Evolutionary conservation across 2,329 filamentous ascomycete genomes (phyloP), one percentile per base, ranked within the genome.

Genomic region (Scytalidium sp.): DNA sequence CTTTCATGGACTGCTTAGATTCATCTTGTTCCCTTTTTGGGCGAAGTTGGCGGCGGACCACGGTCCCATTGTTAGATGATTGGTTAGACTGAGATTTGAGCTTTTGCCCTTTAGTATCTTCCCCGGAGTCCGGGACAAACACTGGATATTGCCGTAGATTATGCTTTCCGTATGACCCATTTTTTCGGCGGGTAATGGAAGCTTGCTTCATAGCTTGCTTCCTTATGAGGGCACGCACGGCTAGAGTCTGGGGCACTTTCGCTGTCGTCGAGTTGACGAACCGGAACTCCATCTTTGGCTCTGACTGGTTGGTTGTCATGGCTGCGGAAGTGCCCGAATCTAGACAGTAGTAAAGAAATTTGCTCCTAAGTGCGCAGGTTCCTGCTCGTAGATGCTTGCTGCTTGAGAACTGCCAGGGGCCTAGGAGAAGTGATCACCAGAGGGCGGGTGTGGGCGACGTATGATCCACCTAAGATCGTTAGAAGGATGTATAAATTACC

Each of bases 131-230:
- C 44, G 54, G 32, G 9, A 59, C 41, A 42, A 58, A 60, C 21
- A 62, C 47, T 7, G 60, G 60, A 39, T 54, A 53, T 51, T 68
- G 65, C 29, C 60, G 54, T 15, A 62, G 45, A 47, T 67, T 68
- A 43, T 62, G 55, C 41, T 65, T 64, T 6, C 65, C 64, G 54
- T 64, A 64, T 20, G 56, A 60, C 19, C 64, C 62, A 45, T 56
- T 56, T 52, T 61, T 57, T 49, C 56, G 60, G 27, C 64, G 51
- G 7, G 63, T 64, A 22, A 64, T 56, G 21, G 60, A 66, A 3
- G 64, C 63, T 49, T 67, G 67, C 47, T 62, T 66, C 68, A 70
- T 71, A 11, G 68, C 68, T 52, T 70, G 67, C 52, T 66, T 67
- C 5, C 68, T 60, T 22, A 71, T 70, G 19, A 66, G 42, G 15